A percentile compares a stretch with the other conserved stretches of the same genome.
Evolutionary conservation across 208 protist species (phyloP).

Genomic region (Leishmania arabica): DNA sequence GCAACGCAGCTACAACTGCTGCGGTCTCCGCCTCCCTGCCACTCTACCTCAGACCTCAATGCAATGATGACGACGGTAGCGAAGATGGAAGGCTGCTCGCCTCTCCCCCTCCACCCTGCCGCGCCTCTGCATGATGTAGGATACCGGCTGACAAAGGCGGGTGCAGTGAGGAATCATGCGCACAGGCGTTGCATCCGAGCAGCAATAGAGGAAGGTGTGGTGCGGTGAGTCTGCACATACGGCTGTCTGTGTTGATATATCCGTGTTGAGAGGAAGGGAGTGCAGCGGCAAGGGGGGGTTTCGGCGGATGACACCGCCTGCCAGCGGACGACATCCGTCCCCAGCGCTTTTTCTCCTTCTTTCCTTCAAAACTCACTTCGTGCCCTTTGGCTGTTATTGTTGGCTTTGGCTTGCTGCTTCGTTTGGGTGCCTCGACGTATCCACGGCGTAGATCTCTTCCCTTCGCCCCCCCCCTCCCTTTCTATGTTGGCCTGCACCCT

Average conservation of each 20-base stretch:
- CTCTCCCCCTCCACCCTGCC: neutral
- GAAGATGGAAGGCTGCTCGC: neutral
- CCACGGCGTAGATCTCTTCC: neutral
- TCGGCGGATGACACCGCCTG: neutral
- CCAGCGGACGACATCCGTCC: neutral
- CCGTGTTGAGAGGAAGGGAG: neutral
- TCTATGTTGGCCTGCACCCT: neutral
- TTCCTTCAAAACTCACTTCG: neutral
- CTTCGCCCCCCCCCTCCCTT: neutral
- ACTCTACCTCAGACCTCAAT: neutral
- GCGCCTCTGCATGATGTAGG: neutral
- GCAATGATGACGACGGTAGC: neutral
- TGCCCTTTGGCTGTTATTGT: too few species aligned
- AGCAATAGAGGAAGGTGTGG: neutral
- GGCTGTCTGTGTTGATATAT: neutral
- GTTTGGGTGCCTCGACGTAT: neutral
- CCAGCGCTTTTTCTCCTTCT: neutral
- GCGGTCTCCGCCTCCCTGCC: neutral
- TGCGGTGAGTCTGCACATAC: neutral
- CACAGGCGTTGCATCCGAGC: neutral
- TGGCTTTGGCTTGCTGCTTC: neutral
- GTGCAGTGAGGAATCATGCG: neutral
- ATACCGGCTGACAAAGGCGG: neutral
- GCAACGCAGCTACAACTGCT: neutral
- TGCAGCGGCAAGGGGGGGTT: neutral